A percentile compares a stretch with the other conserved stretches of the same genome.
Conservation (phyloP, 108 stramenopile genomes). For the Aurantiochytrium sp. region DNA sequence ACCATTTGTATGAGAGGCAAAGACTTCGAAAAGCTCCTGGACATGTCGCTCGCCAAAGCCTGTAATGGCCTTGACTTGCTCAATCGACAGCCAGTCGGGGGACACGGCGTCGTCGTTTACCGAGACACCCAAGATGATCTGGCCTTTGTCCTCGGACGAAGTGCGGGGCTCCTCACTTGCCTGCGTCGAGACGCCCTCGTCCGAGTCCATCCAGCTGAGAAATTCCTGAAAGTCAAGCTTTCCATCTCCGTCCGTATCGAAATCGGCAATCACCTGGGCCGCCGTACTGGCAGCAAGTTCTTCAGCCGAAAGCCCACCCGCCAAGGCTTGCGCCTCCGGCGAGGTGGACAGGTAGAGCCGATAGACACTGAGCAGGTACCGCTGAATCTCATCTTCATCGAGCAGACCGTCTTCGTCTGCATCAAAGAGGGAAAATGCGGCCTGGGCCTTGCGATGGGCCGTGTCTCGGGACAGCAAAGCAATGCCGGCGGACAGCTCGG, state of each 20-base stretch:
- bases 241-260: background rate
- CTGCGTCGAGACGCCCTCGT: background rate
- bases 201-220: conserved; percentile 3
- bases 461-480: background rate
- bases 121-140: background rate
- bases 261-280: conserved; percentile 17
- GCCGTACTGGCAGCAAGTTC: conserved; percentile 23
- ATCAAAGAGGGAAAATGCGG: conserved; percentile 9
- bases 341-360: background rate
- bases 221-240: conserved; percentile 16
- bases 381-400: conserved; percentile 1
- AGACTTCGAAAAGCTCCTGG: conserved; percentile 19
- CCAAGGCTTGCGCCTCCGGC: background rate
- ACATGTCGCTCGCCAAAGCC: background rate
- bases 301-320: background rate
- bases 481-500: conserved; percentile 16
- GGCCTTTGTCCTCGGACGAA: background rate
- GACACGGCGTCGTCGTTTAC: background rate
- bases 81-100: background rate
- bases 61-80: background rate
- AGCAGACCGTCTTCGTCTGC: conserved; percentile 8
- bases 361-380: conserved; percentile 2
- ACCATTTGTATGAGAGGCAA: background rate
- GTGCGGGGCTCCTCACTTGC: no score
- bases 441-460: background rate